Base-by-base conservation (phyloP, 2,329 filamentous ascomycete genomes). In the Gremmenia infestans region DNA sequence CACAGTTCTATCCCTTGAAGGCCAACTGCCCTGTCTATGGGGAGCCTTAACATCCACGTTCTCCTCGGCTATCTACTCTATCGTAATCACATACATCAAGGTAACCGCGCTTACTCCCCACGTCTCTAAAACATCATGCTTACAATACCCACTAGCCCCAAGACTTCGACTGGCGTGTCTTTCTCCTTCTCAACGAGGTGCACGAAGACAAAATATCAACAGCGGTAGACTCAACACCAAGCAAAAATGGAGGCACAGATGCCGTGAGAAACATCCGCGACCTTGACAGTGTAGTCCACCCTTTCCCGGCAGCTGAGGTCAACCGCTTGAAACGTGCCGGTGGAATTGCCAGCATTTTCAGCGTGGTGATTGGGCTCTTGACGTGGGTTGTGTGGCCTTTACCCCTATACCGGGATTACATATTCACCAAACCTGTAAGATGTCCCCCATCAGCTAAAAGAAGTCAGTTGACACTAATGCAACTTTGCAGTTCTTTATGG, bases 1-100 rank as follows among this genome's bases (percentile, higher is more conserved):
- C 0, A 74, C 73, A 0, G 74, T 82, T 4, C 63, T 71, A 0
- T 72, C 78, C 0, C 81, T 78, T 0, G 78, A 78, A 1, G 66
- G 73, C 39, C 74, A 74, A 0, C 65, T 81, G 0, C 79, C 79
- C 0, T 81, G 78, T 46, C 70, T 81, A 1, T 81, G 78, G 49
- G 79, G 79, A 2, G 79, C 77, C 0, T 74, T 80, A 0, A 76
- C 77, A 0, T 80, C 78, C 0, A 70, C 72, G 1, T 57, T 77
- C 9, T 71, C 70, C 43, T 72, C 74, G 3, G 64, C 68, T 0
- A 50, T 74, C 0, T 79, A 78, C 56, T 76, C 77, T 0, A 54
- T 78, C 6, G 40, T 75, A 6, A 77, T 81, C 23, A 78, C 78
- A 0, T 63, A 76, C 3, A 53, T 76, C 5, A 73, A 47, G 17